Base-by-base conservation (phyloP, 495 filamentous ascomycete genomes). In the Neurospora pannonica region DNA sequence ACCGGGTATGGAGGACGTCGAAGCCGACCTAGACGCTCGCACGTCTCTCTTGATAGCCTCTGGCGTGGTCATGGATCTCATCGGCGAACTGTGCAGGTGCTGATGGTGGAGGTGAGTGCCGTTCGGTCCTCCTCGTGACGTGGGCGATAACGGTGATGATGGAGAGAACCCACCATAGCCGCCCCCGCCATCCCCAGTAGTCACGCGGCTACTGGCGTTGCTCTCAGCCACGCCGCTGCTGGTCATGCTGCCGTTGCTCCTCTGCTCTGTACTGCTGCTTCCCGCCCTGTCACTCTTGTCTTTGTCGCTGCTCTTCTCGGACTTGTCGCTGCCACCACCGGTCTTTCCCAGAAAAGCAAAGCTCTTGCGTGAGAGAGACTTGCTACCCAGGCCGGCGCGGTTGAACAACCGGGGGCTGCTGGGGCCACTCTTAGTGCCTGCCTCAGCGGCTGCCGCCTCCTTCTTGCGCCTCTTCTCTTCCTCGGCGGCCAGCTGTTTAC, bases 301-400 rank as follows among this genome's bases (percentile, higher is more conserved):
- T 24, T 80, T 81, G 48, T 80, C 79, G 38, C 77, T 74, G 10
- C 72, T 76, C 71, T 83, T 80, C 10, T 75, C 71, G 71, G 76
- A 80, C 74, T 80, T 82, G 46, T 78, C 77, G 67, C 75, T 78
- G 19, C 19, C 42, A 37, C 78, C 81, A 24, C 48, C 48, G 28
- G 28, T 67, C 37, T 81, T 82, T 70, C 78, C 79, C 60, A 87
- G 69, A 43, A 87, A 87, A 21, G 82, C 84, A 71, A 87, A 85
- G 75, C 85, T 87, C 78, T 86, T 87, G 67, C 83, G 83, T 10
- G 84, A 83, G 82, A 85, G 84, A 38, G 84, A 82, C 72, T 80
- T 86, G 76, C 82, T 84, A 17, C 80, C 80, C 70, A 80, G 78
- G 69, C 79, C 79, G 42, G 78, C 75, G 62, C 79, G 82, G 73